Base-by-base conservation (phyloP, 192 early-diverging fungal species). In the Haplosporangium gracile region DNA sequence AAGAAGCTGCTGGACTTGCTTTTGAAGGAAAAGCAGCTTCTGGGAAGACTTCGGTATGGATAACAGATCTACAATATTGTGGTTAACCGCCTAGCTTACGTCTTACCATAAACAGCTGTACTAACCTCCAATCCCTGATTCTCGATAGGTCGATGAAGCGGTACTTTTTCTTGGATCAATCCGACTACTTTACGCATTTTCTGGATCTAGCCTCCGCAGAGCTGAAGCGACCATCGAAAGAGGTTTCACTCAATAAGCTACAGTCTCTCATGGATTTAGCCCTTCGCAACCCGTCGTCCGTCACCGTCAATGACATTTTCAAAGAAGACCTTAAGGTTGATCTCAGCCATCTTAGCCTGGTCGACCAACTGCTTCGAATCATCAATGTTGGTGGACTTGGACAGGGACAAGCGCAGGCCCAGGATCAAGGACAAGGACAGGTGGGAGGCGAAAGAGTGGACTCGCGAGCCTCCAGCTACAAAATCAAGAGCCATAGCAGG, bases 121-220 rank as follows among this genome's bases (percentile, higher is more conserved):
- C 29, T 53, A 24, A 36, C 13, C 16, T 43, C 47, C 39, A n/a
- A n/a, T 70, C 34, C 42, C 16, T 2, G 18, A 20, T 24, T 1
- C 29, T 29, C 29, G 8, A 10, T 79, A 96, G 95, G 70, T 98
- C 97, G 6, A 87, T 99, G 34, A 99, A 99, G 89, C 95, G 94
- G 51, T 98, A 97, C 87, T 95, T 98, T 69, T 90, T 99, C 74
- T 91, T 99, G 76, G 96, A 98, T 82, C 96, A 96, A 82, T 96
- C 96, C 0, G 99, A 99, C 82, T 99, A 95, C 80, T 87, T 99
- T 63, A 96, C 94, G 2, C 97, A 97, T 57, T 99, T 99, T 83
- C 81, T 99, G 60, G 99, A 99, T 82, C 89, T 99, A 42, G 97
- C 97, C 20, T 90, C 90, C 26, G 88, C 83, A 20, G 95, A 98